A percentile compares a stretch with the other conserved stretches of the same genome.
Evolutionary conservation across 116 monocot species (phyloP).

Genomic region (Phalaenopsis hybrid): DNA sequence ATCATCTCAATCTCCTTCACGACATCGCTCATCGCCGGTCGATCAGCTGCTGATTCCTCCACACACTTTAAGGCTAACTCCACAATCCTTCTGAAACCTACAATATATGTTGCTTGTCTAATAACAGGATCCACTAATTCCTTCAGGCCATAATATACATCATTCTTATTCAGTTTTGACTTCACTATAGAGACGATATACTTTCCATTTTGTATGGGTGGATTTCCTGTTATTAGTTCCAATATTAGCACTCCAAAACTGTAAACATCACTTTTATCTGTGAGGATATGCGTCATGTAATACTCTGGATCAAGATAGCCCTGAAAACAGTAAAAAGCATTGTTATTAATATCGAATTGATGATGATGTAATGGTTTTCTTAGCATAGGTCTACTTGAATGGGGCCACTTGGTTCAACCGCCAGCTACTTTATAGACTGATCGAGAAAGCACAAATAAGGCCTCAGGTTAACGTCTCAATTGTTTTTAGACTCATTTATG

Average conservation of each 20-base stretch:
- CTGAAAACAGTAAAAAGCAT: conserved; percentile 16
- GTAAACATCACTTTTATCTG: conserved; percentile 85
- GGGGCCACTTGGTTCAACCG: neutral
- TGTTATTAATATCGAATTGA: neutral
- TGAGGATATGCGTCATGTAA: conserved; percentile 80
- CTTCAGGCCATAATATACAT: conserved; percentile 43
- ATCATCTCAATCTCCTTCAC: conserved; percentile 82
- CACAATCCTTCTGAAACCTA: conserved; percentile 53
- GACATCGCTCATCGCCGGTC: conserved; percentile 73
- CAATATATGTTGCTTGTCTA: conserved; percentile 23
- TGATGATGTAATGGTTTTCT: neutral
- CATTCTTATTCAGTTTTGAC: conserved; percentile 31
- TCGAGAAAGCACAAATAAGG: neutral
- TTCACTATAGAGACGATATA: conserved; percentile 62
- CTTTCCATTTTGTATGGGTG: conserved; percentile 59
- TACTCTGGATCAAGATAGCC: conserved; percentile 93
- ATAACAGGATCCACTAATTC: conserved; percentile 57
- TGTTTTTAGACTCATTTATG: neutral
- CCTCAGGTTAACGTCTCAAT: neutral
- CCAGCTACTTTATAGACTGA: neutral
- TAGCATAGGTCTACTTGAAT: neutral
- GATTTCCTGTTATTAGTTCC: conserved; percentile 56
- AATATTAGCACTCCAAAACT: conserved; percentile 87
- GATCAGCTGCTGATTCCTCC: conserved; percentile 41
- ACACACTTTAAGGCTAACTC: conserved; percentile 65